Conservation (phyloP, 768 basidiomycete species). For the Auriscalpium microsporum region DNA sequence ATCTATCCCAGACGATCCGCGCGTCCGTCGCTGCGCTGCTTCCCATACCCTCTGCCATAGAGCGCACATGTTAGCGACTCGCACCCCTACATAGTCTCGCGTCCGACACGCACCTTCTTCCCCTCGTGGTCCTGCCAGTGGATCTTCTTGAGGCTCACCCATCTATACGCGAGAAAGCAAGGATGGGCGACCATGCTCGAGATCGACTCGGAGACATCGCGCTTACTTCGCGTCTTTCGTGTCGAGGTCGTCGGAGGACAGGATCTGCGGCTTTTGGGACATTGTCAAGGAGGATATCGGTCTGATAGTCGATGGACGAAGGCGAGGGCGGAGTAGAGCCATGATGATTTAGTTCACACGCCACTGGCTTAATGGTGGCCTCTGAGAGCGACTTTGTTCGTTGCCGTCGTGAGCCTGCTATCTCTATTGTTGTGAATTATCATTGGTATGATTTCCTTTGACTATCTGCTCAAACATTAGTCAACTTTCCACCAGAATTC, state of each 20-base stretch:
- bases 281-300: neutral
- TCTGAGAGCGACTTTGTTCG: too few relatives aligned
- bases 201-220: too few relatives aligned
- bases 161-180: constrained; percentile 40
- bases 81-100: neutral
- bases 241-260: constrained; percentile 8
- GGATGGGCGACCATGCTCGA: too few relatives aligned
- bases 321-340: too few relatives aligned
- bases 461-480: too few relatives aligned
- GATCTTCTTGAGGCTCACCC: constrained; percentile 79
- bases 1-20: constrained; percentile 71
- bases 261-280: constrained; percentile 7
- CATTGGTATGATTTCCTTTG: too few relatives aligned
- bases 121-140: constrained; percentile 74
- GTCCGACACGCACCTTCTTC: constrained; percentile 40
- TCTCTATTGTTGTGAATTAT: too few relatives aligned
- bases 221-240: constrained; percentile 11
- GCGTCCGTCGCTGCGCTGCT: constrained; percentile 74
- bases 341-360: too few relatives aligned
- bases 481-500: too few relatives aligned
- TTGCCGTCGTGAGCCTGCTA: too few relatives aligned
- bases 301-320: too few relatives aligned
- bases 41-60: constrained; percentile 73
- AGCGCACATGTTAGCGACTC: neutral
- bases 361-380: too few relatives aligned